These are phyloP conservation scores for Parmelia sp. DNA, from an alignment of 495 filamentous ascomycete species.

Conservation along the genomic window DNA sequence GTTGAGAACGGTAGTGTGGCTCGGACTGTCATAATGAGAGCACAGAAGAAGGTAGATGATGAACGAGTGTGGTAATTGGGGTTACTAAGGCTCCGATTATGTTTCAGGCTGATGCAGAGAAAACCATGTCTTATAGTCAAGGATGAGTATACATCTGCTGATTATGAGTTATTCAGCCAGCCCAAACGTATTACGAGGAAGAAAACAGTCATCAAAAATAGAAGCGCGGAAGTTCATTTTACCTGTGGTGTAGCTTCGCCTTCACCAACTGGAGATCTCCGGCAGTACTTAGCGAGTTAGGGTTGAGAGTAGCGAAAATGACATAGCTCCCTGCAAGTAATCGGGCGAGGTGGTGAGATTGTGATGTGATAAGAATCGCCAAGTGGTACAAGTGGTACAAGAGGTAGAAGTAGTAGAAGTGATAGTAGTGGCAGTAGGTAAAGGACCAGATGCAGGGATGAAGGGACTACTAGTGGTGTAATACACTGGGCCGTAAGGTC, in stretches of 20 bases:
- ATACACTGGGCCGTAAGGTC: conserved; percentile 3
- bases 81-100: conserved; percentile 14
- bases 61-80: conserved; percentile 13
- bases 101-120: conserved; percentile 14
- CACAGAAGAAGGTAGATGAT: conserved; percentile 5
- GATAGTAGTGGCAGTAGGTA: background rate
- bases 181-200: conserved; percentile 7
- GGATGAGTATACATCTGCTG: conserved; percentile 15
- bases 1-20: background rate
- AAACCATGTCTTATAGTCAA: conserved; percentile 7
- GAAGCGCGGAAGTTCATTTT: conserved; percentile 15
- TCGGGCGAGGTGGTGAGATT: conserved; percentile 13
- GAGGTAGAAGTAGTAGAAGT: too few species aligned
- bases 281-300: conserved; percentile 15
- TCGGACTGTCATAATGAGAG: conserved; percentile 12
- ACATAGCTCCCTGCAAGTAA: conserved; percentile 10
- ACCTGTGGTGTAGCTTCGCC: conserved; percentile 15
- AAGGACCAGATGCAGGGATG: conserved; percentile 6
- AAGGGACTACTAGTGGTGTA: conserved; percentile 1
- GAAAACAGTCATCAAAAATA: conserved; percentile 12
- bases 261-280: conserved; percentile 5
- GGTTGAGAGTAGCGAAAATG: conserved; percentile 16
- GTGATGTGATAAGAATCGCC: conserved; percentile 7
- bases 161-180: conserved; percentile 14
- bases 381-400: too few species aligned